These are phyloP conservation scores for Botryotinia narcissicola DNA, from an alignment of 2,329 filamentous ascomycete genomes.

Conservation along the genomic window DNA sequence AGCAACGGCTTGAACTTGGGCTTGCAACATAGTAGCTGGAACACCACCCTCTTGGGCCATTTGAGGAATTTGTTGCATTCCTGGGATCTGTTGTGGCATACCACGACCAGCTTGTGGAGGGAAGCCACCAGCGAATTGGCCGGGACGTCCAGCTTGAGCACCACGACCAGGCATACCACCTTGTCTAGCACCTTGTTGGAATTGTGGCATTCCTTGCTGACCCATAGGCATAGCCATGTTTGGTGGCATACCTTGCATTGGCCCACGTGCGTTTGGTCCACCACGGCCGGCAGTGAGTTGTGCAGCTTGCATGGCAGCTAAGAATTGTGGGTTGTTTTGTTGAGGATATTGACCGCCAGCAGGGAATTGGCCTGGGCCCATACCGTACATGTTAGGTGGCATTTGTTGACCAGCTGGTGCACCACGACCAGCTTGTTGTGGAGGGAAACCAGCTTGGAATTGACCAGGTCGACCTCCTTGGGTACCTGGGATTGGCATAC, in stretches of 20 bases:
- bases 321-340: slow-evolving; percentile 74
- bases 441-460: slow-evolving; percentile 76
- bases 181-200: slow-evolving; percentile 52
- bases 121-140: slow-evolving; percentile 39
- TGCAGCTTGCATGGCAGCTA: slow-evolving; percentile 72
- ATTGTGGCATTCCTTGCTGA: slow-evolving; percentile 53
- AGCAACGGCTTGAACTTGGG: slow-evolving; percentile 53
- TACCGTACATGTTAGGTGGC: slow-evolving; percentile 80
- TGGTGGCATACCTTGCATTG: slow-evolving; percentile 63
- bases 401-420: slow-evolving; percentile 80
- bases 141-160: slow-evolving; percentile 40
- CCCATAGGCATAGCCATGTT: slow-evolving; percentile 61
- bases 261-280: slow-evolving; percentile 55
- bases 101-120: slow-evolving; percentile 41
- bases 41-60: slow-evolving; percentile 35
- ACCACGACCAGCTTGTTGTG: slow-evolving; percentile 84
- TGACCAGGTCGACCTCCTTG: slow-evolving; percentile 82
- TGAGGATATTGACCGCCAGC: slow-evolving; percentile 75
- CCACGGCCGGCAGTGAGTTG: slow-evolving; percentile 47
- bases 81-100: slow-evolving; percentile 37
- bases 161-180: slow-evolving; percentile 41
- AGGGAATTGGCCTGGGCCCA: slow-evolving; percentile 72
- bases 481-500: slow-evolving; percentile 65
- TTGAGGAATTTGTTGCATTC: slow-evolving; percentile 32
- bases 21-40: slow-evolving; percentile 47